Evolutionary conservation across 768 basidiomycete genomes (phyloP).

Genomic region (Pulveroboletus sp.): DNA sequence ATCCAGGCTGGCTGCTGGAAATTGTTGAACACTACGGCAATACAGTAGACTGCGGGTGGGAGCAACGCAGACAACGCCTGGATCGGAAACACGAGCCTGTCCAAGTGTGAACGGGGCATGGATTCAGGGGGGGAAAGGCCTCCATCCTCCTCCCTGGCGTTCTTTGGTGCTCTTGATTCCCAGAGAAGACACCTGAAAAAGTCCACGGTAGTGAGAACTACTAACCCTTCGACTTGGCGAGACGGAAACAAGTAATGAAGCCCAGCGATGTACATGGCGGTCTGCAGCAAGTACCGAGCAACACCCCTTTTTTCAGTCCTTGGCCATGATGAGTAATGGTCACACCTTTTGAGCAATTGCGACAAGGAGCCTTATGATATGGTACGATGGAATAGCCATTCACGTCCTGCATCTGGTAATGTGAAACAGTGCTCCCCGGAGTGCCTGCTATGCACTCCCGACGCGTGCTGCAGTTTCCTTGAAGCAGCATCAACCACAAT

Average conservation of each 20-base stretch:
- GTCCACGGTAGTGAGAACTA: slow-evolving; percentile 22
- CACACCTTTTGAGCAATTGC: neutral
- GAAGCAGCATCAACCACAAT: neutral
- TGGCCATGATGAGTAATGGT: slow-evolving; percentile 17
- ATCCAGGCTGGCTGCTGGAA: slow-evolving; percentile 37
- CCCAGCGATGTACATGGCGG: slow-evolving; percentile 29
- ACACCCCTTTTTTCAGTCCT: slow-evolving; percentile 14
- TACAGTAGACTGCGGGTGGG: slow-evolving; percentile 28
- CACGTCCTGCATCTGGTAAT: neutral
- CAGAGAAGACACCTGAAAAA: slow-evolving; percentile 20
- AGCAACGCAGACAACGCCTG: slow-evolving; percentile 22
- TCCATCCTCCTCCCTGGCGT: slow-evolving; percentile 8
- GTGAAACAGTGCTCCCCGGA: neutral
- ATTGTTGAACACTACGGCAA: slow-evolving; percentile 23
- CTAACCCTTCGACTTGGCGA: slow-evolving; percentile 24
- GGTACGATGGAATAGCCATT: neutral
- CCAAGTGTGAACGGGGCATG: slow-evolving; percentile 15
- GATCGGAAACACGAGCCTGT: slow-evolving; percentile 26
- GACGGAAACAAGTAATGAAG: slow-evolving; percentile 11
- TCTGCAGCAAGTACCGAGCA: slow-evolving; percentile 9
- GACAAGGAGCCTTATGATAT: neutral
- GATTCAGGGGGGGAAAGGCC: slow-evolving; percentile 16
- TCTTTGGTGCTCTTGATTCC: neutral
- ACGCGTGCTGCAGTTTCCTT: neutral
- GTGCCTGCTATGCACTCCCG: neutral